Evolutionary conservation across 805 yeast genomes (phyloP).

Genomic region (Lipomyces sp.): DNA sequence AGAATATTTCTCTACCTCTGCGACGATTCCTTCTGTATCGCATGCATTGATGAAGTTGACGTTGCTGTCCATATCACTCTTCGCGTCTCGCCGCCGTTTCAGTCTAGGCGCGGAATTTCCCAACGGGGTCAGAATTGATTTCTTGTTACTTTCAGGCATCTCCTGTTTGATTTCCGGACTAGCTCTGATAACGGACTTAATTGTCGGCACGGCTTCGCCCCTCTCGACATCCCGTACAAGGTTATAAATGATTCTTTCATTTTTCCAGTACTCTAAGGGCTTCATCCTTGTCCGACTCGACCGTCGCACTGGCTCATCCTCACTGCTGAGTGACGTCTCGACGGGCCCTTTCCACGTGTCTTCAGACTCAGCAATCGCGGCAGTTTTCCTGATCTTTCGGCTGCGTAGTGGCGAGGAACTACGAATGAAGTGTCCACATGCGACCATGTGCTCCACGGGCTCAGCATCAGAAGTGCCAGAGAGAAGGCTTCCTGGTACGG

Average conservation of each 20-base stretch:
- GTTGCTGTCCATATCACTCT: neutral
- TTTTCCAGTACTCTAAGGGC: constrained; percentile 83
- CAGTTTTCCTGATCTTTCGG: neutral
- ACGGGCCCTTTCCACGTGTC: neutral
- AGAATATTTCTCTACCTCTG: constrained; percentile 17
- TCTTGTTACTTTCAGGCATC: neutral
- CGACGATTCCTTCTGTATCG: constrained; percentile 28
- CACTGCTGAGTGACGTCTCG: neutral
- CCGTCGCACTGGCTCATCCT: neutral
- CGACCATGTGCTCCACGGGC: neutral
- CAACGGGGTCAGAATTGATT: neutral
- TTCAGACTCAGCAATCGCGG: neutral
- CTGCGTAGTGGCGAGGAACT: neutral
- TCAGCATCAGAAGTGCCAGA: neutral
- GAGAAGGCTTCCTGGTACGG: neutral
- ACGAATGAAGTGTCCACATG: neutral
- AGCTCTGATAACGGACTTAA: constrained; percentile 37
- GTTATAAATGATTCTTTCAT: constrained; percentile 72
- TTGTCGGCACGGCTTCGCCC: constrained; percentile 36
- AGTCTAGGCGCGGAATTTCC: neutral
- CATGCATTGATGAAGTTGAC: constrained; percentile 5
- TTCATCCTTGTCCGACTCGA: constrained; percentile 38
- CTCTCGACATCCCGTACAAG: constrained; percentile 32
- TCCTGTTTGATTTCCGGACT: neutral
- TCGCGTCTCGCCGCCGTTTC: neutral